Evolutionary conservation across 106 monocot genomes (phyloP).

Genomic region (Platanthera guangdongensis): DNA sequence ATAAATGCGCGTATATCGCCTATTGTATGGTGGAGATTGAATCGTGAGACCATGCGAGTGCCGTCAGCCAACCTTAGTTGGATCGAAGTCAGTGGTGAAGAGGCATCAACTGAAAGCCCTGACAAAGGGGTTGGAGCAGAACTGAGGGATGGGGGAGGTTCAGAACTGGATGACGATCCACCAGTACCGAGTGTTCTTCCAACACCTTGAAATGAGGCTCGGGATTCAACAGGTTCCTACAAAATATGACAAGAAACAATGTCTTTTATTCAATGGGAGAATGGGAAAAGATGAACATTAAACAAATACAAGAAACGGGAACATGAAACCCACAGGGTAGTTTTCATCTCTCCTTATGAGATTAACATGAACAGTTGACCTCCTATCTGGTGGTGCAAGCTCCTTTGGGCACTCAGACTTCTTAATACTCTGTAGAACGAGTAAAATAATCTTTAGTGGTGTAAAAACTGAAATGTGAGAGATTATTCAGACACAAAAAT

Average conservation of each 20-base stretch:
- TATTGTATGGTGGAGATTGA: constrained; percentile 66
- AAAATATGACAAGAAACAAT: neutral
- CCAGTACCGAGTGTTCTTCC: constrained; percentile 61
- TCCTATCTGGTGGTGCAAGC: constrained; percentile 50
- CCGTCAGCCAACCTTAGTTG: constrained; percentile 81
- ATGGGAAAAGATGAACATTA: neutral
- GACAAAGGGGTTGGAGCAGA: constrained; percentile 12
- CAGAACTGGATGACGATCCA: constrained; percentile 9
- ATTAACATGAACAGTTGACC: constrained; percentile 44
- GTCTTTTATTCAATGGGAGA: too few species aligned
- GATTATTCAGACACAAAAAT: too few species aligned
- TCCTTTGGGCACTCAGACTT: constrained; percentile 65
- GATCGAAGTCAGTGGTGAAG: constrained; percentile 71
- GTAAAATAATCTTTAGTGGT: neutral
- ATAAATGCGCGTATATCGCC: constrained; percentile 75
- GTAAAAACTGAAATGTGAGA: too few species aligned
- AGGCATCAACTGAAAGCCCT: constrained; percentile 49
- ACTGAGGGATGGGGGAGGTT: constrained; percentile 6
- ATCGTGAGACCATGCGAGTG: constrained; percentile 69
- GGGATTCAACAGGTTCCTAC: constrained; percentile 52
- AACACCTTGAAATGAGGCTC: constrained; percentile 49
- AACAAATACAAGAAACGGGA: neutral
- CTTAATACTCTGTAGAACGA: constrained; percentile 40
- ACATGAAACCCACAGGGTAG: constrained; percentile 24
- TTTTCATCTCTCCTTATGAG: constrained; percentile 40